Evolutionary conservation across 306 rosid species (phyloP), one percentile per base, ranked within the genome.

Genomic region (Quercus ilex): DNA sequence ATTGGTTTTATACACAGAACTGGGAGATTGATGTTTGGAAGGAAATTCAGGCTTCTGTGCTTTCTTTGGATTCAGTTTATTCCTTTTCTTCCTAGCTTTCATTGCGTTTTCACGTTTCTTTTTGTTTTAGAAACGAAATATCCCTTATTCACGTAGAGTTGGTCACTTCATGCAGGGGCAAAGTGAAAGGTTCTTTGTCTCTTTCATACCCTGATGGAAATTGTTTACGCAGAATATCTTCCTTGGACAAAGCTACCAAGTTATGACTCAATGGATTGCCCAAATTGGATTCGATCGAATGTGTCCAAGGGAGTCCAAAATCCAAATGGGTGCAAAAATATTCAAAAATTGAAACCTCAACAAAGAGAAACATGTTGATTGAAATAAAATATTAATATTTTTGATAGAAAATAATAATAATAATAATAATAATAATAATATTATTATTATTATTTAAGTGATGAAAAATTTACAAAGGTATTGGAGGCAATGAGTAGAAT

Each of bases 21-120:
- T 38, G 3, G 57, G 46, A 21, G 57, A 43, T 20, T 46, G 74
- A 46, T 13, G 57, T 2, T 73, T 19, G 46, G 25, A 53, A 15
- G 23, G 4, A 28, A 41, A 71, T 46, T 71, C 30, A 20, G 25
- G 25, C 26, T 14, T 76, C 28, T 33, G 71, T 26, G 83, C 76
- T 68, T 77, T 55, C 82, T 81, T 80, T 77, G 52, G 59, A 74
- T 52, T n/a, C 53, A 55, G 83, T 85, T 81, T 85, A 85, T 85
- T 85, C 83, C 57, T 75, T 83, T 69, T 78, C 30, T 33, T 21
- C 4, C 1, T 9, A 5, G 28, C 21, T 79, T 5, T 74, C 51
- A 52, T 60, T 55, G 55, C 20, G 76, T 71, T 74, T 67, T 43
- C 73, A 74, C 43, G 31, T 43, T 72, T 69, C 64, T 57, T 62